Percentiles rank a stretch among this genome's conserved stretches.
Evolutionary conservation across 371 early-diverging fungal genomes (phyloP).

Genomic region (Thermomucor indicae-seudaticae): DNA sequence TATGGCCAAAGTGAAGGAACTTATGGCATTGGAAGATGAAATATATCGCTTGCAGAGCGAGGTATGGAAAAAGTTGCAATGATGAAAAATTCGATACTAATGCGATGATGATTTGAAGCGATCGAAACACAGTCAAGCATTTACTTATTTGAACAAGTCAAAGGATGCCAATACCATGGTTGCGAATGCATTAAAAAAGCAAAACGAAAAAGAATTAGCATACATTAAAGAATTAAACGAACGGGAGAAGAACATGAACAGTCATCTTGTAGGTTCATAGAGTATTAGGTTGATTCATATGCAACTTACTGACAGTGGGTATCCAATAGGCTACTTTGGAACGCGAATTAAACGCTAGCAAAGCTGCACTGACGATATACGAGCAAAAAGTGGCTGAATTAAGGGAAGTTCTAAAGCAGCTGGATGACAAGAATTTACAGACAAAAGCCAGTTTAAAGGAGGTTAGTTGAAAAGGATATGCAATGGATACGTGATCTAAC

Average conservation of each 20-base stretch:
- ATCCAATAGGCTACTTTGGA: constrained; percentile 25
- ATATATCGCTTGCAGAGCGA: constrained; percentile 71
- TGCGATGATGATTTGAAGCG: constrained; percentile 23
- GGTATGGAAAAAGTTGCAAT: no score
- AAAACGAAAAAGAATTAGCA: constrained; percentile 81
- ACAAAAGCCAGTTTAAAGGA: constrained; percentile 34
- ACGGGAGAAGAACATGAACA: constrained; percentile 8
- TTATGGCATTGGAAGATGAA: constrained; percentile 75
- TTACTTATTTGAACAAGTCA: constrained; percentile 62
- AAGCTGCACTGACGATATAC: constrained; percentile 43
- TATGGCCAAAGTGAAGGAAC: constrained; percentile 67
- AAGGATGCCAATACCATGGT: constrained; percentile 62
- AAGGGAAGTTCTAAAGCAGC: constrained; percentile 30
- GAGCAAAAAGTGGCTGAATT: constrained; percentile 40
- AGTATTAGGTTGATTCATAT: neutral
- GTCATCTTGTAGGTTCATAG: constrained; percentile 4
- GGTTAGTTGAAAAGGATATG: constrained; percentile 28
- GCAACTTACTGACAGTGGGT: neutral
- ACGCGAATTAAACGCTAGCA: constrained; percentile 43
- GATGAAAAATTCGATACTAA: neutral
- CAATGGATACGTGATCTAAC: neutral
- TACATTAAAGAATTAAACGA: constrained; percentile 42
- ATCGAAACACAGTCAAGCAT: constrained; percentile 71
- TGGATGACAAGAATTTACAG: constrained; percentile 31
- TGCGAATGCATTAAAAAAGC: constrained; percentile 63